Conservation (phyloP, 1,284 basidiomycete genomes). For the Marasmius sp. region DNA sequence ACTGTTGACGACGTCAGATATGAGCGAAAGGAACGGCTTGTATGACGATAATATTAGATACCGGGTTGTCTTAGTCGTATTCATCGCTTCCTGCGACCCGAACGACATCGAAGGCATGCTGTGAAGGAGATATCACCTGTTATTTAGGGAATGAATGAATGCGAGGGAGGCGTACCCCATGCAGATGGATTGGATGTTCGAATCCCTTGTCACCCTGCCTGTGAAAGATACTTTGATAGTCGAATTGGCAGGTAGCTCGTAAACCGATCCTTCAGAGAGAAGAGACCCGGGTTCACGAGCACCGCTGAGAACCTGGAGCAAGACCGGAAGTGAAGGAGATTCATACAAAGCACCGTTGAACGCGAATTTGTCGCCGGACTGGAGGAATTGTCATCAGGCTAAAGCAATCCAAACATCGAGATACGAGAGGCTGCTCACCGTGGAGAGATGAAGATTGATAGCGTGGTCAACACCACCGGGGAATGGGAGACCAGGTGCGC, state of each 20-base stretch:
- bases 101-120: conserved; percentile 13
- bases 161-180: conserved; percentile 28
- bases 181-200: conserved; percentile 43
- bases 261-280: conserved; percentile 20
- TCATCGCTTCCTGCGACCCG: conserved; percentile 10
- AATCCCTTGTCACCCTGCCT: conserved; percentile 9
- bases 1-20: conserved; percentile 32
- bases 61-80: conserved; percentile 37
- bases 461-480: conserved; percentile 2
- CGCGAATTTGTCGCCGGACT: conserved; percentile 2
- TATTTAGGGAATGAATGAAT: too few relatives aligned
- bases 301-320: conserved; percentile 9
- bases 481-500: conserved; percentile 3
- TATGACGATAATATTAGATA: conserved; percentile 20
- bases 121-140: background rate
- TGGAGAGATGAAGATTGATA: conserved; percentile 2
- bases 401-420: background rate
- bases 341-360: conserved; percentile 9
- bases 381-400: background rate
- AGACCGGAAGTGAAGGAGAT: conserved; percentile 11
- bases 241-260: conserved; percentile 18
- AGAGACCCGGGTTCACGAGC: conserved; percentile 10
- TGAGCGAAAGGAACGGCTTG: background rate
- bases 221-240: conserved; percentile 19
- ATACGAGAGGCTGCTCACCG: background rate